A percentile compares a stretch with the other conserved stretches of the same genome.
Evolutionary conservation across 1,284 basidiomycete genomes (phyloP).

Genomic region (Phlebopus sp.): DNA sequence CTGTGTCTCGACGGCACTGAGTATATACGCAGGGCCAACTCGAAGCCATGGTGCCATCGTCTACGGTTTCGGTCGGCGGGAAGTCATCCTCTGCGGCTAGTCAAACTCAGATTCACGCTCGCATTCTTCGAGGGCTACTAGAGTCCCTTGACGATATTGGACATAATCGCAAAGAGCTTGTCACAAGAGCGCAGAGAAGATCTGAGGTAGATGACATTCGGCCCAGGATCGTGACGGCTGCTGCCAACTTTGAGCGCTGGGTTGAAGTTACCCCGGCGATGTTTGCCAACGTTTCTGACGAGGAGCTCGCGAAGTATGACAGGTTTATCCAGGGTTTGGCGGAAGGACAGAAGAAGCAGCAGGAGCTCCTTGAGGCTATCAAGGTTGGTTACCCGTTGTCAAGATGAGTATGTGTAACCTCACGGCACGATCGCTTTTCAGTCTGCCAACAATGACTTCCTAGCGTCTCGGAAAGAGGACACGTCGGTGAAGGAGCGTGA

Average conservation of each 20-base stretch:
- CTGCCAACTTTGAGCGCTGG: constrained; percentile 60
- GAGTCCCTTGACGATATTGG: constrained; percentile 81
- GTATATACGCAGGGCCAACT: constrained; percentile 56
- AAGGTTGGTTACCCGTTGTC: constrained; percentile 45
- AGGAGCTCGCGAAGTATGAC: constrained; percentile 81
- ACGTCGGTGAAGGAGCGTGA: constrained; percentile 81
- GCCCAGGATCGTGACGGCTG: constrained; percentile 65
- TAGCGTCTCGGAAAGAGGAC: constrained; percentile 79
- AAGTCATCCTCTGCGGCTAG: constrained; percentile 34
- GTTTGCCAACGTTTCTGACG: constrained; percentile 83
- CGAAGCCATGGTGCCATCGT: constrained; percentile 66
- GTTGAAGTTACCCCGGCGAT: constrained; percentile 77
- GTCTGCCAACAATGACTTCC: constrained; percentile 74
- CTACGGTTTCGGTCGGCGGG: constrained; percentile 42
- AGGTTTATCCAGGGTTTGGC: constrained; percentile 65
- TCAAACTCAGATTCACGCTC: constrained; percentile 61
- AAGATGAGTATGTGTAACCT: not conserved
- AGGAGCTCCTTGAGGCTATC: constrained; percentile 63
- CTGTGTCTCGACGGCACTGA: constrained; percentile 3
- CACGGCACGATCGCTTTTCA: constrained; percentile 31
- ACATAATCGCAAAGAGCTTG: constrained; percentile 57
- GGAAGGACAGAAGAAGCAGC: constrained; percentile 61
- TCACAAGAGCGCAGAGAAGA: constrained; percentile 64
- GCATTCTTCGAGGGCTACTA: constrained; percentile 71
- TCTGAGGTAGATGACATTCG: constrained; percentile 77